Evolutionary conservation across 2,329 filamentous ascomycete species (phyloP), one percentile per base, ranked within the genome.

Genomic region (Fusarium subglutinans): DNA sequence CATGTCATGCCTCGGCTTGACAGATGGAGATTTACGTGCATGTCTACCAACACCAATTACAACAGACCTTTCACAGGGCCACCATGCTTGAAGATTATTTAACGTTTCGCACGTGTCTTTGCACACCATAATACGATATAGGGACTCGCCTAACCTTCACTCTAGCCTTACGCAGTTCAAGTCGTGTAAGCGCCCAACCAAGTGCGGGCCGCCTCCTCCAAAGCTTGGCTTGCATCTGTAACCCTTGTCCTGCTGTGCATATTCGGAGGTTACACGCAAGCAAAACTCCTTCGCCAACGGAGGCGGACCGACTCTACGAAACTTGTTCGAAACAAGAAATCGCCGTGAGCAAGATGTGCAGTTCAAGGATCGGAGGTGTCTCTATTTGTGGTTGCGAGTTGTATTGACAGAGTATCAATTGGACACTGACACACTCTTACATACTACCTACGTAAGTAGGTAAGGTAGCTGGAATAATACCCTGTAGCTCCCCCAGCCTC

Each of bases 31-130:
- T 47, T 53, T 53, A 53, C 22, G 37, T 56, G 50, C 58, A 69
- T 56, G n/a, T 14, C 26, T 28, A 17, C 47, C 26, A 58, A 50
- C 33, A 30, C 15, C 43, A 37, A 30, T 28, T 38, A 41, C 37
- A 41, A 55, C 35, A n/a, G 24, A 55, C 22, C 40, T 54, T 38
- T 35, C 8, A 55, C 38, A 9, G 41, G 15, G 45, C n/a, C 40
- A 35, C 48, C n/a, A 65, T 68, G 63, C 45, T 56, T 61, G 30
- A 60, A 57, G 53, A 45, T 67, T 74, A 67, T 61, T 57, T 55
- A 66, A 70, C 67, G 70, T 72, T 76, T 51, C 62, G 71, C 75
- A 77, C 68, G 75, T 77, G 75, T 73, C 59, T 59, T 48, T 64
- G 54, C 63, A 44, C 38, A 57, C 51, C 57, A 58, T 47, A 37